phyloP scores from a whole-genome alignment of 2,329 filamentous ascomycete genomes.

The Fusarium sp. region DNA sequence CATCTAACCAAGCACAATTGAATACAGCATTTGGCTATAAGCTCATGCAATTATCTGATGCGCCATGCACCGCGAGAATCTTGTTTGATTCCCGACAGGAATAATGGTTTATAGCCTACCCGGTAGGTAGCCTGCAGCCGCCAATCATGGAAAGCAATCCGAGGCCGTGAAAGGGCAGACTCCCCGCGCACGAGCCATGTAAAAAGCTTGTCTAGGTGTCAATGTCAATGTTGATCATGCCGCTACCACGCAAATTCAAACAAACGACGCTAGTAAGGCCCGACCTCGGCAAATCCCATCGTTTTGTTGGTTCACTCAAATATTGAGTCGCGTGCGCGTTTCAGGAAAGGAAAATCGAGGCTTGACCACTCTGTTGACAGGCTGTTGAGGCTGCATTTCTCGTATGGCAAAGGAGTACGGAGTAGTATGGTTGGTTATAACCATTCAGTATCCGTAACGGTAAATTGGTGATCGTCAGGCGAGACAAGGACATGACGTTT shows the following conservation, averaged over 20 bases:
- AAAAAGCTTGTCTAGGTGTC: conserved; percentile 12
- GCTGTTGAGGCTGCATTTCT: neutral
- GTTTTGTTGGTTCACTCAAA: conserved; percentile 8
- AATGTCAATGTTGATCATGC: conserved; percentile 11
- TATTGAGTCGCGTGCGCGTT: conserved; percentile 29
- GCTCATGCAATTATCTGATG: too few species aligned
- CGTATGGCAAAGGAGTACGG: too few species aligned
- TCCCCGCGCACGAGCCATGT: neutral
- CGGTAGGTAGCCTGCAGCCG: too few species aligned
- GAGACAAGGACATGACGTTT: conserved; percentile 18
- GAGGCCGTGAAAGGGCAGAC: neutral
- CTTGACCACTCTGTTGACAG: neutral
- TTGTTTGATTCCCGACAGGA: too few species aligned
- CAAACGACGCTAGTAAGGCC: neutral
- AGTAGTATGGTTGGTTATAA: too few species aligned
- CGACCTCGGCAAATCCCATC: conserved; percentile 24
- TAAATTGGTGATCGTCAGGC: conserved; percentile 21
- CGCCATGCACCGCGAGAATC: too few species aligned
- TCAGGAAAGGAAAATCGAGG: conserved; percentile 12
- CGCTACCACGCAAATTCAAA: neutral
- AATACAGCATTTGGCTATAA: too few species aligned
- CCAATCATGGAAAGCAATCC: too few species aligned
- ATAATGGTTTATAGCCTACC: too few species aligned
- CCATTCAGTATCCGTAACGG: conserved; percentile 15
- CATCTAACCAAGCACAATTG: too few species aligned